Evolutionary conservation across 768 basidiomycete species (phyloP).

Genomic region (Panellus pusillus): DNA sequence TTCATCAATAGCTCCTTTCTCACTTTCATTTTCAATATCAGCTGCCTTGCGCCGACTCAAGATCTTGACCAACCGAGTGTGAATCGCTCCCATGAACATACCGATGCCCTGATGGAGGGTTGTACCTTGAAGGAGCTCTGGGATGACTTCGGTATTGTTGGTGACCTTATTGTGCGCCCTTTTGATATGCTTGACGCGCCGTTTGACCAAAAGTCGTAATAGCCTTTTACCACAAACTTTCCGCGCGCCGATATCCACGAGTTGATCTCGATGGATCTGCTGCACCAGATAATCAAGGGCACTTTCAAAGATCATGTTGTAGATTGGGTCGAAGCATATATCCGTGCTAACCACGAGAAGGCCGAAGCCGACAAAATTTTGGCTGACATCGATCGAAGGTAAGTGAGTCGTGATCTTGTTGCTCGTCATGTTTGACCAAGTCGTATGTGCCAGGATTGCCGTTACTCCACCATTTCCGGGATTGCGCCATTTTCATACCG

Average conservation of each 20-base stretch:
- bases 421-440: no score
- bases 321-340: conserved; percentile 28
- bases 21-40: neutral
- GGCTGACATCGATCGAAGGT: conserved; percentile 33
- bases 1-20: neutral
- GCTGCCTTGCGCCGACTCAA: neutral
- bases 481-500: conserved; percentile 29
- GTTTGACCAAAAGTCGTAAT: no score
- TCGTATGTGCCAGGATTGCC: conserved; percentile 1
- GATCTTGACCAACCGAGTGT: conserved; percentile 1
- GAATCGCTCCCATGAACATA: conserved; percentile 19
- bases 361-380: conserved; percentile 24
- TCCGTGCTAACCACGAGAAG: no score
- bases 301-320: conserved; percentile 37
- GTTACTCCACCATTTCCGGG: conserved; percentile 28
- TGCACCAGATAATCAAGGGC: conserved; percentile 32
- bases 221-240: conserved; percentile 37
- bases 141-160: conserved; percentile 24
- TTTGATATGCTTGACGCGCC: neutral
- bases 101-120: conserved; percentile 16
- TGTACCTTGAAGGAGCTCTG: conserved; percentile 23
- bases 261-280: conserved; percentile 30
- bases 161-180: conserved; percentile 24
- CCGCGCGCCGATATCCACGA: conserved; percentile 37
- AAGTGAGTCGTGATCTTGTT: no score